Conservation (phyloP, 805 yeast species). For the Lipomyces sp. region DNA sequence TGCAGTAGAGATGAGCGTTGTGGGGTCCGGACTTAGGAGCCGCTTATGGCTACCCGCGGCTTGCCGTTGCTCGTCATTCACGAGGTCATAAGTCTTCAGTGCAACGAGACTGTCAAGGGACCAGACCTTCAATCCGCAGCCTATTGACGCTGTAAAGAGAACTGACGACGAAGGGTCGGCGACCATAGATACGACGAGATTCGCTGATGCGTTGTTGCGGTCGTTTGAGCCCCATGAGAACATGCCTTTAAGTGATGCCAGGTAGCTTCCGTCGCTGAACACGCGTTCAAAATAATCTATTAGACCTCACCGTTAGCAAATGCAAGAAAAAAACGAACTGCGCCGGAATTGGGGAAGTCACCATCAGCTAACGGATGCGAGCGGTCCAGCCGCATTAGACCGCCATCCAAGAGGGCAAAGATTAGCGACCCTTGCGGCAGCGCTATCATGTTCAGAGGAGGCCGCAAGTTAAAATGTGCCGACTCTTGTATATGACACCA, state of each 20-base stretch:
- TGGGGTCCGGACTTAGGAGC: constrained; percentile 37
- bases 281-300: constrained; percentile 34
- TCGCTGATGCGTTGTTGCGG: constrained; percentile 40
- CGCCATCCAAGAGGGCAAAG: constrained; percentile 73
- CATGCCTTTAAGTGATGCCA: constrained; percentile 39
- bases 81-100: constrained; percentile 31
- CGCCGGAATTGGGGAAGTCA: neutral
- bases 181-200: constrained; percentile 41
- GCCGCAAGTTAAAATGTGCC: constrained; percentile 48
- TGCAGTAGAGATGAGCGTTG: constrained; percentile 34
- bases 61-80: constrained; percentile 8
- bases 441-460: constrained; percentile 53
- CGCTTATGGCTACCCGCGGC: constrained; percentile 27
- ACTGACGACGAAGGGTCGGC: constrained; percentile 33
- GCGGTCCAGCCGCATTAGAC: constrained; percentile 46
- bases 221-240: constrained; percentile 37
- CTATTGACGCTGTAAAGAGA: constrained; percentile 52
- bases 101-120: constrained; percentile 41
- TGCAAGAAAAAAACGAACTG: neutral
- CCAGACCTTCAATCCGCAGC: constrained; percentile 60
- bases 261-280: constrained; percentile 52
- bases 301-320: neutral
- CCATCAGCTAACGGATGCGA: constrained; percentile 32
- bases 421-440: constrained; percentile 48
- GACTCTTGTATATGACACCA: constrained; percentile 30